Percentiles rank a stretch among this genome's conserved stretches.
Conservation (phyloP, 495 filamentous ascomycete genomes). For the Podospora conica region DNA sequence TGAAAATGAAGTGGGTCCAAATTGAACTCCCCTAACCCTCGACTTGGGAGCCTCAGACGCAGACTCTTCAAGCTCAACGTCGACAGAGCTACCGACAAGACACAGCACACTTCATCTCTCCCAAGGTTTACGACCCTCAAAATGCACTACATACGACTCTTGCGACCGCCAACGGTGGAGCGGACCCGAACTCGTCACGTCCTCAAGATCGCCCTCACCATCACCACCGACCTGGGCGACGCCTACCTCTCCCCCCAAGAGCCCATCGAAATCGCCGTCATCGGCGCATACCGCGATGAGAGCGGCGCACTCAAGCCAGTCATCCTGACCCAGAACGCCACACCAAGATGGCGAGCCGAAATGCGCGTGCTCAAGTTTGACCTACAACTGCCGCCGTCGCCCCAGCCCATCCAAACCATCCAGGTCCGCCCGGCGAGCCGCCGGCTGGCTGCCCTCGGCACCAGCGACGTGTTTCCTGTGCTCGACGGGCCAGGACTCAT, state of each 20-base stretch:
- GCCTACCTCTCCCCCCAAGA: constrained; percentile 64
- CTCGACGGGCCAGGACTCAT: constrained; percentile 25
- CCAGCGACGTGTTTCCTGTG: constrained; percentile 24
- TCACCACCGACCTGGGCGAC: constrained; percentile 90
- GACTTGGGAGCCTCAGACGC: not conserved
- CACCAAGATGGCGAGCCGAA: constrained; percentile 32
- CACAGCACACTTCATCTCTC: not conserved
- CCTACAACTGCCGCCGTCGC: constrained; percentile 25
- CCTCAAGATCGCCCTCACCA: constrained; percentile 53
- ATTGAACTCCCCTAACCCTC: not conserved
- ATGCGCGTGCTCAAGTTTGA: constrained; percentile 40
- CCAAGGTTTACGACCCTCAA: not conserved
- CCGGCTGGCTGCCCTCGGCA: constrained; percentile 24
- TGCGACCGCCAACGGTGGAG: constrained; percentile 56
- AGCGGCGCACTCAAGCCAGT: constrained; percentile 34
- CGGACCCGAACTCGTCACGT: constrained; percentile 28
- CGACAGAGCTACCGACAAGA: not conserved
- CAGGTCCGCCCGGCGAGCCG: constrained; percentile 33
- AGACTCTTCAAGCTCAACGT: not conserved
- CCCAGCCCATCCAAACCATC: constrained; percentile 26
- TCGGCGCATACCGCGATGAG: constrained; percentile 34
- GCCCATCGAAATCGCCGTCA: constrained; percentile 49
- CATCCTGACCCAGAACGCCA: constrained; percentile 12
- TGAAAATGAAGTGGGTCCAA: not conserved
- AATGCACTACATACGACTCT: constrained; percentile 72